Conservation (phyloP, 257 asterid genomes). For the Ocimum tenuiflorum region DNA sequence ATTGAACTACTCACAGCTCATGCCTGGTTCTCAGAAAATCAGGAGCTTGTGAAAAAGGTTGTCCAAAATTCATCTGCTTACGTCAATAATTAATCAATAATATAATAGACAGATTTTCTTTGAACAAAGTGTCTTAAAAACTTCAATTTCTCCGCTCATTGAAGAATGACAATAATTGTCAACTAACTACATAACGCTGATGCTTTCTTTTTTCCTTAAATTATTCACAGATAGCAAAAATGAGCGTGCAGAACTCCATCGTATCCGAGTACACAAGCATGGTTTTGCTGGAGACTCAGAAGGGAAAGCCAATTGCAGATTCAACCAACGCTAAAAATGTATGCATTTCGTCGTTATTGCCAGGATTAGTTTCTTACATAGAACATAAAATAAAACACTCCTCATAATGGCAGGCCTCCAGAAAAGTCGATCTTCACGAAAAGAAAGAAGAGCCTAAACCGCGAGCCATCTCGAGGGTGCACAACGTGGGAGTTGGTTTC, state of each 20-base stretch:
- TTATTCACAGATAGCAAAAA: slow-evolving; percentile 57
- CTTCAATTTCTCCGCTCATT: no score
- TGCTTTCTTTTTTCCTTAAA: slow-evolving; percentile 1
- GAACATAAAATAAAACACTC: no score
- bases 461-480: slow-evolving; percentile 23
- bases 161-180: no score
- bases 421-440: slow-evolving; percentile 25
- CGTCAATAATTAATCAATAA: no score
- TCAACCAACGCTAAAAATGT: slow-evolving; percentile 43
- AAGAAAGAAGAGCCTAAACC: slow-evolving; percentile 42
- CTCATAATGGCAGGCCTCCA: slow-evolving; percentile 27
- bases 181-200: slow-evolving; percentile 3
- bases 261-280: slow-evolving; percentile 67
- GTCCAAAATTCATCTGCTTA: no score
- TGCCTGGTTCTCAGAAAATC: slow-evolving; percentile 67
- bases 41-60: slow-evolving; percentile 71
- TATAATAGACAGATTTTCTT: no score
- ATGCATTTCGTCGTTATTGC: neutral
- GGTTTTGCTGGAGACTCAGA: slow-evolving; percentile 47
- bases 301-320: slow-evolving; percentile 28
- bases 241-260: slow-evolving; percentile 44
- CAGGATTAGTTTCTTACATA: no score
- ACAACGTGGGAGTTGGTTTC: slow-evolving; percentile 49
- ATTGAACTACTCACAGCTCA: slow-evolving; percentile 71
- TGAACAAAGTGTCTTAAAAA: no score